Percentiles rank a stretch among this genome's conserved stretches.
Evolutionary conservation across 176 grass and related monocot genomes (phyloP).

Genomic region (Aechmea fasciata): DNA sequence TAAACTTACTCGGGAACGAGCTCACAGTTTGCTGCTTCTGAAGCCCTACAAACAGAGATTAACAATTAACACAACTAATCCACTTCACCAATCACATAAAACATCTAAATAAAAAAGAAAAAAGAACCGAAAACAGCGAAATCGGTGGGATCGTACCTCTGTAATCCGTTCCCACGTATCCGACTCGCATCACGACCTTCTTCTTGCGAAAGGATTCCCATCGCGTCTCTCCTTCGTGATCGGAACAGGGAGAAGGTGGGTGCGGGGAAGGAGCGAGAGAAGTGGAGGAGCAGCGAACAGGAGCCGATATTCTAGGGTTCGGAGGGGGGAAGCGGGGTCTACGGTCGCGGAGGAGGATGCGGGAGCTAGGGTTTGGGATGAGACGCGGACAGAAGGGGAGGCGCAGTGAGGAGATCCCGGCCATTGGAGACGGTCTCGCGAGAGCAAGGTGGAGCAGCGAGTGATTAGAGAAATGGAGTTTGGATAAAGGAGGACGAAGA

Average conservation of each 20-base stretch:
- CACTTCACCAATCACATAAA: background rate
- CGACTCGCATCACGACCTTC: slow-evolving; percentile 74
- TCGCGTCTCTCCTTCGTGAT: slow-evolving; percentile 17
- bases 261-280: slow-evolving; percentile 13
- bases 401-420: slow-evolving; percentile 40
- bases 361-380: background rate
- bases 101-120: background rate
- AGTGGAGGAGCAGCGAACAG: slow-evolving; percentile 9
- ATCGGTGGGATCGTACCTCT: slow-evolving; percentile 31
- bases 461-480: background rate
- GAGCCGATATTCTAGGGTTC: slow-evolving; percentile 22
- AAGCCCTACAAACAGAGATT: slow-evolving; percentile 44
- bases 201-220: slow-evolving; percentile 88
- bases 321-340: background rate
- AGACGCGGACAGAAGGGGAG: slow-evolving; percentile 34
- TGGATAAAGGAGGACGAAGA: background rate
- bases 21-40: slow-evolving; percentile 62
- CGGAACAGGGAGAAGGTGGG: slow-evolving; percentile 11
- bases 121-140: background rate
- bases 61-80: background rate
- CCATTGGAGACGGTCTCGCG: slow-evolving; percentile 19
- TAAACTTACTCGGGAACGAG: slow-evolving; percentile 55
- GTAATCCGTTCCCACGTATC: slow-evolving; percentile 78
- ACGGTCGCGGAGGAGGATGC: background rate
- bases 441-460: background rate